Conservation (phyloP, 1,284 basidiomycete species). For the Gomphus bonarii region DNA sequence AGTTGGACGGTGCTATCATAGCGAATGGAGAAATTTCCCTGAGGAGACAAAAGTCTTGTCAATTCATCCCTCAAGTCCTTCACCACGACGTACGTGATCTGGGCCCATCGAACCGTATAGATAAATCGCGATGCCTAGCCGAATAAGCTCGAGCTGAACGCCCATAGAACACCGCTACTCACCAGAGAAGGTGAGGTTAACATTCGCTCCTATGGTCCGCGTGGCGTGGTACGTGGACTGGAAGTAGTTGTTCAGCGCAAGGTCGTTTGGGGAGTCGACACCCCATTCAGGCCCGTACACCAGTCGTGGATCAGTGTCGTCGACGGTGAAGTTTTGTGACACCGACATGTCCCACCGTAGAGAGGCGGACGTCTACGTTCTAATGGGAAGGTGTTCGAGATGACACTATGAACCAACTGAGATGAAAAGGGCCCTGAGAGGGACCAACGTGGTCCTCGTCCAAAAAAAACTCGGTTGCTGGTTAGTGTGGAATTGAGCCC, state of each 20-base stretch:
- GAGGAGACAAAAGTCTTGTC: not conserved
- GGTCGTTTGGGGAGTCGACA: not conserved
- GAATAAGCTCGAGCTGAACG: not conserved
- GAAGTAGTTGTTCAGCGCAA: conserved; percentile 1
- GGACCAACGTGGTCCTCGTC: too few relatives aligned
- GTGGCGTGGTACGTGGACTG: conserved; percentile 2
- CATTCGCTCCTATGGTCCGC: not conserved
- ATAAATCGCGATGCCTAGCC: not conserved
- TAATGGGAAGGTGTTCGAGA: not conserved
- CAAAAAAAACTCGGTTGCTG: too few relatives aligned
- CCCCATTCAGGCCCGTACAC: conserved; percentile 5
- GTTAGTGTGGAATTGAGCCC: too few relatives aligned
- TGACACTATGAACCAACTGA: not conserved
- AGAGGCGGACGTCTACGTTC: not conserved
- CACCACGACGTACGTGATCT: not conserved
- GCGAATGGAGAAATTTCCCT: conserved; percentile 3
- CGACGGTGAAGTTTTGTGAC: conserved; percentile 1
- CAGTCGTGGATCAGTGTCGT: not conserved
- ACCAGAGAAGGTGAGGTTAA: conserved; percentile 4
- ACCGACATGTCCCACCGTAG: not conserved
- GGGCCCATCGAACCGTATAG: conserved; percentile 4
- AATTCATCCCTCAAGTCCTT: not conserved
- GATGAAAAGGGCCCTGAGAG: not conserved
- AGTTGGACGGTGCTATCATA: not conserved
- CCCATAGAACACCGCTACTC: not conserved